phyloP scores from a whole-genome alignment of 2,329 filamentous ascomycete genomes.

The Didymella pomorum region DNA sequence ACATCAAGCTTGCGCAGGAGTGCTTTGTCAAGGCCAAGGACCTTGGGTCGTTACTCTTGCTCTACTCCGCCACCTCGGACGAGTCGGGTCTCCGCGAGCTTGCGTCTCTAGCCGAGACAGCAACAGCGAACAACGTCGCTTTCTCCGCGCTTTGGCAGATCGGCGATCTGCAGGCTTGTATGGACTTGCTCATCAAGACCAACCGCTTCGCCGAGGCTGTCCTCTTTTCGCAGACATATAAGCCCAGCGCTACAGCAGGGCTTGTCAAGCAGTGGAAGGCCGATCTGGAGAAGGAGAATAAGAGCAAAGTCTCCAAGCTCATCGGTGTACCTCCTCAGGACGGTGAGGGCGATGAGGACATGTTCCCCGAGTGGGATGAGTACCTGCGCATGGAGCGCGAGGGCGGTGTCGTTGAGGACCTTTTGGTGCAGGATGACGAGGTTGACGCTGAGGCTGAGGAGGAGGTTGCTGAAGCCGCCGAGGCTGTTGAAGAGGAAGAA shows the following conservation, averaged over 20 bases:
- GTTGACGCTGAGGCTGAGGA: conserved; percentile 45
- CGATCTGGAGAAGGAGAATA: conserved; percentile 81
- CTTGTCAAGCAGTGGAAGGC: conserved; percentile 84
- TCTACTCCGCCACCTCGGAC: conserved; percentile 88
- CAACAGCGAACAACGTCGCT: conserved; percentile 87
- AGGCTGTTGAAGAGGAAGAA: conserved; percentile 40
- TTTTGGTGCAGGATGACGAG: conserved; percentile 42
- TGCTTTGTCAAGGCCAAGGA: conserved; percentile 94
- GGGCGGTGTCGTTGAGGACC: conserved; percentile 60
- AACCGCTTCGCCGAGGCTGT: conserved; percentile 84
- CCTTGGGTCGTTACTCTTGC: conserved; percentile 83
- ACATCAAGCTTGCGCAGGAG: conserved; percentile 86
- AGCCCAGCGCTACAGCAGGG: conserved; percentile 75
- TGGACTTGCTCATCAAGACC: conserved; percentile 80
- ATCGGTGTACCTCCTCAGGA: conserved; percentile 79
- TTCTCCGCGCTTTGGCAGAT: conserved; percentile 91
- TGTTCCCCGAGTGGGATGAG: conserved; percentile 97
- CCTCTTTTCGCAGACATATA: conserved; percentile 94
- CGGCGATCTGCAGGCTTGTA: conserved; percentile 81
- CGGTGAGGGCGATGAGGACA: conserved; percentile 70
- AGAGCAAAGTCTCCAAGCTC: conserved; percentile 82
- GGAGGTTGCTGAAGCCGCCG: conserved; percentile 44
- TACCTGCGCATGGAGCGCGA: conserved; percentile 83
- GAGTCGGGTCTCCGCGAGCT: conserved; percentile 75
- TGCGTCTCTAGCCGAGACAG: conserved; percentile 75